A percentile compares a stretch with the other conserved stretches of the same genome.
Conservation (phyloP, 2,329 filamentous ascomycete species). For the Epicoccum nigrum region DNA sequence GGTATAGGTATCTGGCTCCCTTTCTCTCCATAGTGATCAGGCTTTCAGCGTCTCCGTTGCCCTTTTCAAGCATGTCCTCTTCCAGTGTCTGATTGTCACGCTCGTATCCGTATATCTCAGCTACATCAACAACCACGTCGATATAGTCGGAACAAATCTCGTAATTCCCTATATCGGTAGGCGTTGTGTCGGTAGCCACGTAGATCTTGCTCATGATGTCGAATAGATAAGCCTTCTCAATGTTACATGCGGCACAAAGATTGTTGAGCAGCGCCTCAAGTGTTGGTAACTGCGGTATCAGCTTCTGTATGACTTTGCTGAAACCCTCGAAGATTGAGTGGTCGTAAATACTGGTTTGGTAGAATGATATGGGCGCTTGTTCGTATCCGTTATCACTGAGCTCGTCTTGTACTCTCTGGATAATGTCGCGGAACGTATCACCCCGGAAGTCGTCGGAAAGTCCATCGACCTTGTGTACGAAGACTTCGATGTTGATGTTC, state of each 20-base stretch:
- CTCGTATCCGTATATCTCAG: constrained; percentile 88
- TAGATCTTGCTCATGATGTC: constrained; percentile 98
- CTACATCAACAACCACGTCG: constrained; percentile 96
- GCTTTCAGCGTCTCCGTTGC: constrained; percentile 64
- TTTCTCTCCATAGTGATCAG: constrained; percentile 66
- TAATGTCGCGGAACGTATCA: constrained; percentile 95
- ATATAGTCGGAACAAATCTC: constrained; percentile 99
- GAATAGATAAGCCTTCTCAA: constrained; percentile 98
- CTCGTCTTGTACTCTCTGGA: constrained; percentile 94
- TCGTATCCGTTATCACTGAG: constrained; percentile 91
- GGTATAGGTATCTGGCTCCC: constrained; percentile 65
- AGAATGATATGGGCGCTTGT: constrained; percentile 91
- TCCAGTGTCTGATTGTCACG: constrained; percentile 39
- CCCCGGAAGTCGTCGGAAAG: constrained; percentile 95
- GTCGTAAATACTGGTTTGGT: constrained; percentile 97
- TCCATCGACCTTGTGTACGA: constrained; percentile 99
- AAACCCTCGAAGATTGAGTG: constrained; percentile 98
- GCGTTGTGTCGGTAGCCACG: constrained; percentile 92
- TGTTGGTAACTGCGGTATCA: constrained; percentile 90
- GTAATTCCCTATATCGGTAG: constrained; percentile 93
- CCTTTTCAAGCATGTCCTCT: constrained; percentile 47
- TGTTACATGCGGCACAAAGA: constrained; percentile 88
- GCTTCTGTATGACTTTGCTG: constrained; percentile 96
- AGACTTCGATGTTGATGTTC: constrained; percentile 95
- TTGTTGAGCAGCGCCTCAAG: constrained; percentile 94